Evolutionary conservation across 2,329 filamentous ascomycete genomes (phyloP).

Genomic region (Fusarium sp.): DNA sequence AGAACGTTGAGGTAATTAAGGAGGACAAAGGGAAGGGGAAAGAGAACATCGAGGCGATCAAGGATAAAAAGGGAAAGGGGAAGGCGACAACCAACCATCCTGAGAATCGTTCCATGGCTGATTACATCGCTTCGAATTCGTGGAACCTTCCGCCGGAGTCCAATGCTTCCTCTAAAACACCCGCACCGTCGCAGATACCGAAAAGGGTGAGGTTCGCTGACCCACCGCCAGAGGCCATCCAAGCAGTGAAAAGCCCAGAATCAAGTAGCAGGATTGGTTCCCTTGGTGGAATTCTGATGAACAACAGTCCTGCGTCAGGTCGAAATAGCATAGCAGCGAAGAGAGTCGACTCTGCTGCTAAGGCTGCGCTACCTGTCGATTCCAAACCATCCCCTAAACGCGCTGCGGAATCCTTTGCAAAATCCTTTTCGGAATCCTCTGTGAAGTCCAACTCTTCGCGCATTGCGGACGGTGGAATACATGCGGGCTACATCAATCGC

Average conservation of each 20-base stretch:
- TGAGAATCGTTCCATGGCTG: not conserved
- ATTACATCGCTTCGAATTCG: not conserved
- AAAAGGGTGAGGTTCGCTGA: not conserved
- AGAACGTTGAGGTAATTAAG: not conserved
- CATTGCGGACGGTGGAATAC: not conserved
- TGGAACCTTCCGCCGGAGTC: not conserved
- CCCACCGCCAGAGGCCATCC: not conserved
- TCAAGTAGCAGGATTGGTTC: not conserved
- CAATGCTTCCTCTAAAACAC: not conserved
- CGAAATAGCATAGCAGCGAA: too few species aligned
- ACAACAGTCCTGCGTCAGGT: not conserved
- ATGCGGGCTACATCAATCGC: not conserved
- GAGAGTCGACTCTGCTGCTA: too few species aligned
- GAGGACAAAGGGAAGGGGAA: not conserved
- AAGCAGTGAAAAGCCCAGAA: not conserved
- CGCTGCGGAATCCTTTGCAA: too few species aligned
- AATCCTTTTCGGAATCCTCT: too few species aligned
- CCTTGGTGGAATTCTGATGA: not conserved
- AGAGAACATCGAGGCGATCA: not conserved
- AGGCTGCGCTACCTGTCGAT: too few species aligned
- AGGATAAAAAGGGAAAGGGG: not conserved
- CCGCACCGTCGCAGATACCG: not conserved
- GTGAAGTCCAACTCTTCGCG: not conserved
- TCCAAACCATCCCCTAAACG: too few species aligned
- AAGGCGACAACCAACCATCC: not conserved